A percentile compares a stretch with the other conserved stretches of the same genome.
These are phyloP conservation scores for Fusarium sp. DNA, from an alignment of 2,329 filamentous ascomycete genomes.

Conservation along the genomic window DNA sequence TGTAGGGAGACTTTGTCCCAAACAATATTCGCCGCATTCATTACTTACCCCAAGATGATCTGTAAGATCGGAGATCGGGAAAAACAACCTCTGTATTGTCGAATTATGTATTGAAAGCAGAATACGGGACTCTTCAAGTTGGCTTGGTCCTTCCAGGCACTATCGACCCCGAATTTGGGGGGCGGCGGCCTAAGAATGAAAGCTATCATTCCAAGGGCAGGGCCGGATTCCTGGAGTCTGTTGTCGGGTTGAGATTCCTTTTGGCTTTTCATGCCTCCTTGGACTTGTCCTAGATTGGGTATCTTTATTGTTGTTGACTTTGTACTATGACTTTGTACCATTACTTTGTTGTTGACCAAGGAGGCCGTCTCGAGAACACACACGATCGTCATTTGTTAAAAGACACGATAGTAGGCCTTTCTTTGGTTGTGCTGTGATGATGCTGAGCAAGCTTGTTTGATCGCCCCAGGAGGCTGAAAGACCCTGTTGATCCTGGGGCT, in stretches of 20 bases:
- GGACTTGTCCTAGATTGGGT: neutral
- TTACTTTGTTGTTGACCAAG: neutral
- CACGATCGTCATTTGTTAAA: no score
- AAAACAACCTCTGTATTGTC: neutral
- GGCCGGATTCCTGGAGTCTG: neutral
- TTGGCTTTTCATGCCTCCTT: neutral
- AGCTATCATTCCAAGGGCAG: neutral
- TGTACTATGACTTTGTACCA: neutral
- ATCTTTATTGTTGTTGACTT: neutral
- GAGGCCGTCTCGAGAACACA: neutral
- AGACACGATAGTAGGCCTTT: no score
- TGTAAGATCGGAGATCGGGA: neutral
- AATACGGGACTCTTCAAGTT: neutral
- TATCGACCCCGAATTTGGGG: neutral
- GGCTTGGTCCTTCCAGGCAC: slow-evolving; percentile 18
- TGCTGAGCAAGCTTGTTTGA: no score
- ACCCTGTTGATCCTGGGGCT: neutral
- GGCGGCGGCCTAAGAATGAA: neutral
- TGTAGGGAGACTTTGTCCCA: neutral
- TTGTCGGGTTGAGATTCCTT: neutral
- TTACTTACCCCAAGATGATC: neutral
- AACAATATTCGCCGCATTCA: neutral
- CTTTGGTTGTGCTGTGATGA: no score
- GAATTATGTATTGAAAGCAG: neutral
- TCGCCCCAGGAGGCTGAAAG: no score